These are phyloP conservation scores for Citrus australasica DNA, from an alignment of 345 rosid species.

Conservation along the genomic window DNA sequence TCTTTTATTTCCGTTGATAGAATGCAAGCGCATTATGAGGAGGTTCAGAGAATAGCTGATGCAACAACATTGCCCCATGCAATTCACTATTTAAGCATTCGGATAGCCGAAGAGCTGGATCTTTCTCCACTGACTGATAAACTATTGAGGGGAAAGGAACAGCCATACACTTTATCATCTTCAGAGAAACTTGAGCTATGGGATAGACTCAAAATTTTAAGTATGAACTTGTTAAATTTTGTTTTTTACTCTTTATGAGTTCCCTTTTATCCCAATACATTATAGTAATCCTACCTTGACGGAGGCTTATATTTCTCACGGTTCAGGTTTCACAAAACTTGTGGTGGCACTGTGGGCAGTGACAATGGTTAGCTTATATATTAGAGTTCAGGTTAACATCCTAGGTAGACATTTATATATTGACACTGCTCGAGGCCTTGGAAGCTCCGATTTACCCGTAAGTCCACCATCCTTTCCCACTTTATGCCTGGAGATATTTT, in stretches of 20 bases:
- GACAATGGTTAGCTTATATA: slow-evolving; percentile 78
- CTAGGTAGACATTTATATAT: slow-evolving; percentile 91
- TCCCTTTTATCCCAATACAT: background rate
- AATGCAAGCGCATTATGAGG: slow-evolving; percentile 84
- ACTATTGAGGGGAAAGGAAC: slow-evolving; percentile 75
- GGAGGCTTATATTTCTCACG: slow-evolving; percentile 11
- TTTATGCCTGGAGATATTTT: background rate
- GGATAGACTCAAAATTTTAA: slow-evolving; percentile 77
- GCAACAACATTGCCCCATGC: slow-evolving; percentile 84
- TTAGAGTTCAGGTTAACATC: slow-evolving; percentile 93
- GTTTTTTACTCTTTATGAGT: background rate
- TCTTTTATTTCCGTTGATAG: slow-evolving; percentile 33
- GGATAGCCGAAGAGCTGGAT: slow-evolving; percentile 69
- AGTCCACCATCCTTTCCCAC: slow-evolving; percentile 21
- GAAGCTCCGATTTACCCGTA: slow-evolving; percentile 62
- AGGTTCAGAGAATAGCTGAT: slow-evolving; percentile 84
- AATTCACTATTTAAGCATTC: slow-evolving; percentile 50
- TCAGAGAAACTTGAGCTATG: slow-evolving; percentile 87
- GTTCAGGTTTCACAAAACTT: slow-evolving; percentile 88
- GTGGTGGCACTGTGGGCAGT: slow-evolving; percentile 79
- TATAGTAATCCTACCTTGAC: background rate
- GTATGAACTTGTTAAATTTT: slow-evolving; percentile 35
- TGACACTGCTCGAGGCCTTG: slow-evolving; percentile 79
- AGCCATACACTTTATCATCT: slow-evolving; percentile 50
- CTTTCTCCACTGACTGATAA: slow-evolving; percentile 65